A percentile compares a stretch with the other conserved stretches of the same genome.
Conservation (phyloP, 257 asterid species). For the Solanum pimpinellifolium region DNA sequence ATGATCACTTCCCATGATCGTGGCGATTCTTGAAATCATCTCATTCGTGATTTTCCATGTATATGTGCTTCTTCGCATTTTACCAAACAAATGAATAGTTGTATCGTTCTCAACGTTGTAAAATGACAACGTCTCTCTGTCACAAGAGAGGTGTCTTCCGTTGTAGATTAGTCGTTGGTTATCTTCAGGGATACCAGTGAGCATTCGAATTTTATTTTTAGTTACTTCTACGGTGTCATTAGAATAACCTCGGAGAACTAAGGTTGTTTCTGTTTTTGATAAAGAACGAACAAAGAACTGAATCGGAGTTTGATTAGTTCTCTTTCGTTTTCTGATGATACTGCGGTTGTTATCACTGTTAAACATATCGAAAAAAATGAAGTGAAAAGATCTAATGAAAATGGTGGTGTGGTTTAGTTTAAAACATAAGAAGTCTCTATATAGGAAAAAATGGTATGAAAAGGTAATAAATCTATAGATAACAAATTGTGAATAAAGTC, state of each 20-base stretch:
- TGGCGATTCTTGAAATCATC: conserved; percentile 23
- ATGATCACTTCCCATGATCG: conserved; percentile 13
- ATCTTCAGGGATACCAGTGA: conserved; percentile 39
- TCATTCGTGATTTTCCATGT: conserved; percentile 62
- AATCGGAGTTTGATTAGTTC: not conserved
- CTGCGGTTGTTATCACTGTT: not conserved
- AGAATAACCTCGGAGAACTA: conserved; percentile 28
- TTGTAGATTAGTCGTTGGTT: conserved; percentile 60
- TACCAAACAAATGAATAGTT: conserved; percentile 33
- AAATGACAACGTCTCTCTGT: conserved; percentile 16
- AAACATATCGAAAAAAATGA: not conserved
- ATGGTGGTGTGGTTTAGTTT: not conserved
- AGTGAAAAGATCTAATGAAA: not conserved
- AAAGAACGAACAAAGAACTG: not conserved
- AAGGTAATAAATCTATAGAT: not conserved
- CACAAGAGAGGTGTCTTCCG: conserved; percentile 42
- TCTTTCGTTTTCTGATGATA: not conserved
- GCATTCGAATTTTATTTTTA: conserved; percentile 32
- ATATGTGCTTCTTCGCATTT: conserved; percentile 50
- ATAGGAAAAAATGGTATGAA: no score
- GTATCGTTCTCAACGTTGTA: conserved; percentile 10
- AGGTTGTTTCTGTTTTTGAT: not conserved
- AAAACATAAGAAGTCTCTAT: not conserved
- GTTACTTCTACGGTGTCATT: conserved; percentile 36
- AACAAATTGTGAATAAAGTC: no score